Conservation (phyloP, 2,329 filamentous ascomycete species). For the Coniochaeta sp. region DNA sequence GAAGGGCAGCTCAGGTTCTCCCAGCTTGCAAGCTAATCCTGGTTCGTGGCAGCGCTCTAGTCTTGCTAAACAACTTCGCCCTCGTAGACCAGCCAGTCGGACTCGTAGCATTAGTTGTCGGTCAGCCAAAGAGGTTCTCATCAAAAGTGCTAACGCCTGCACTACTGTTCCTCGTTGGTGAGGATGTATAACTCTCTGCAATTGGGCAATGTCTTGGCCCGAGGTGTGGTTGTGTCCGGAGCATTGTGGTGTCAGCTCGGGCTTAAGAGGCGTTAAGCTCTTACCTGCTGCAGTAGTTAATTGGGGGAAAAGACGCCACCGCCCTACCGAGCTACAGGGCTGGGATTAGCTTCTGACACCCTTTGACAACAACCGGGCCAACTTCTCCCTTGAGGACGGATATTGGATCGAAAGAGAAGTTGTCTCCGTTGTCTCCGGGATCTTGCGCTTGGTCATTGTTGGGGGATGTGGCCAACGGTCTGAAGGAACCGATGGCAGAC, state of each 20-base stretch:
- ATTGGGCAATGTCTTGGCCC: background rate
- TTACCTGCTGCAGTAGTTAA: background rate
- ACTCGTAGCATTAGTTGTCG: background rate
- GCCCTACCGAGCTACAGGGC: background rate
- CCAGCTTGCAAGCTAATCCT: background rate
- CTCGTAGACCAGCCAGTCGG: background rate
- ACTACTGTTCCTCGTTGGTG: too few relatives aligned
- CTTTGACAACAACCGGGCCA: background rate
- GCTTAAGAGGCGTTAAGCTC: background rate
- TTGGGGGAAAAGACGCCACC: background rate
- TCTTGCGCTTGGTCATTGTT: too few relatives aligned
- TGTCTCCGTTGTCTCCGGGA: too few relatives aligned
- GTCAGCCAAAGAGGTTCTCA: background rate
- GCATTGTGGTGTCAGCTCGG: background rate
- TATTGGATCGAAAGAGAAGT: too few relatives aligned
- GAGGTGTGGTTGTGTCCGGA: background rate
- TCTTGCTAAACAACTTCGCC: background rate
- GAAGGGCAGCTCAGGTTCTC: too few relatives aligned
- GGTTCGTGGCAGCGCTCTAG: background rate
- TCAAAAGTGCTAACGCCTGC: too few relatives aligned
- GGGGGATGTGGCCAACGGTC: too few relatives aligned
- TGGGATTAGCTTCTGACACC: background rate
- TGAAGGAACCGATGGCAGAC: too few relatives aligned
- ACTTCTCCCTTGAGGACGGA: too few relatives aligned
- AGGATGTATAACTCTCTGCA: too few relatives aligned